Conservation (phyloP, 352 stramenopile genomes). For the Blastocystis sp. region DNA sequence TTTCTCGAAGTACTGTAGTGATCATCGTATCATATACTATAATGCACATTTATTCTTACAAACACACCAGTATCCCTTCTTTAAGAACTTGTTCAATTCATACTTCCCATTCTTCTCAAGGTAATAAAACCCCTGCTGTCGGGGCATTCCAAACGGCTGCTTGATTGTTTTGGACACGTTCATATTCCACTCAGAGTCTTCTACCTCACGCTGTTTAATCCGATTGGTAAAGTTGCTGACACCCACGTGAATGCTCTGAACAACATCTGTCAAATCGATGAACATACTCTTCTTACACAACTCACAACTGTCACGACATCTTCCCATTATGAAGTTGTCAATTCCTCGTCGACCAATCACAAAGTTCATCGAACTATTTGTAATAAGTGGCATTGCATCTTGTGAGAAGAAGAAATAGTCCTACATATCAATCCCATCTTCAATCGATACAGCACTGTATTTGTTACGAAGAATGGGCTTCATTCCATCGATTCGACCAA, state of each 20-base stretch:
- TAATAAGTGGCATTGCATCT: neutral
- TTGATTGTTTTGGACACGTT: too few species aligned
- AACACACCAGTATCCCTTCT: too few species aligned
- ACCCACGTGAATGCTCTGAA: neutral
- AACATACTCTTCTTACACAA: neutral
- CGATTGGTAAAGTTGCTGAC: too few species aligned
- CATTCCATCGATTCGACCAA: neutral
- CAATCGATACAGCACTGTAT: neutral
- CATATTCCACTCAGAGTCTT: too few species aligned
- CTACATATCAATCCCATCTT: neutral
- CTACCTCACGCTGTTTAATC: too few species aligned
- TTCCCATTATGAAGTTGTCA: neutral
- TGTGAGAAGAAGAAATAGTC: constrained; percentile 54
- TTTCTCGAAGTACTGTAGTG: too few species aligned
- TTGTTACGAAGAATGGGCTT: neutral
- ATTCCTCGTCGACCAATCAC: neutral
- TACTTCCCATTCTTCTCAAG: too few species aligned
- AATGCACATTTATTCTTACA: too few species aligned
- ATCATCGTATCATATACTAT: too few species aligned
- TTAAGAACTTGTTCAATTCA: too few species aligned
- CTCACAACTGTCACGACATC: neutral
- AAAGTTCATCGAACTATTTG: neutral
- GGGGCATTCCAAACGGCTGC: too few species aligned
- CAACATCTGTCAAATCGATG: neutral
- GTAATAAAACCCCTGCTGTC: too few species aligned